Evolutionary conservation across 768 basidiomycete genomes (phyloP), one percentile per base, ranked within the genome.

Genomic region (Mrakia gelida): DNA sequence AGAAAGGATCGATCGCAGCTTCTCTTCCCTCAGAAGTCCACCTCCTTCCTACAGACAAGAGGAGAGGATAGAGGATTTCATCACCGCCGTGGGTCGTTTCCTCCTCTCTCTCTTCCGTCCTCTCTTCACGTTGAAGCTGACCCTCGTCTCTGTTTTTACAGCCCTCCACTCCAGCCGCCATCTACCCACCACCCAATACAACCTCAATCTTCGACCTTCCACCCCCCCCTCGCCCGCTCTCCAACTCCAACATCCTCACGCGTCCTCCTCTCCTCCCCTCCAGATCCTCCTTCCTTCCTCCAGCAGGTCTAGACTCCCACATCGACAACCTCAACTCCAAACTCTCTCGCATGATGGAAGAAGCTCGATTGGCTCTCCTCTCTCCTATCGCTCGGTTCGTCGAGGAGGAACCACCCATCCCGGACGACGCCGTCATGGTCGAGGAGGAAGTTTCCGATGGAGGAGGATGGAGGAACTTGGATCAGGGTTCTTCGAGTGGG

Each of bases 251-350:
- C 63, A 6, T 38, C 32, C 34, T 16, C 63, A 65, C 34, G 18
- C 67, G 38, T 26, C 67, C 67, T 23, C 38, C 38, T n/a, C 65
- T 34, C 21, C 18, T 34, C 30, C 32, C 65, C 21, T 67, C 32
- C 4, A 3, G 32, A 30, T 67, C 67, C 34, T 70, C 67, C 38
- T 70, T 41, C 67, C 34, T 70, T 6, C 67, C 67, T 0, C 26
- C 67, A 18, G 38, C 67, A n/a, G 67, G 23, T 11, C 38, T 70
- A 26, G 67, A 70, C 41, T n/a, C 41, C 11, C 67, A 70, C 67
- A 41, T 70, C 21, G 67, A 70, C 67, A 70, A 38, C 38, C 67
- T 70, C 38, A 41, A 45, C 21, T 43, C 34, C 7, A 70, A 70
- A 41, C 67, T 70, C 21, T 8, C 45, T 3, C 6, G 16, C 11